Evolutionary conservation across 352 stramenopile genomes (phyloP), one percentile per base, ranked within the genome.

Genomic region (Pythium folliculosum): DNA sequence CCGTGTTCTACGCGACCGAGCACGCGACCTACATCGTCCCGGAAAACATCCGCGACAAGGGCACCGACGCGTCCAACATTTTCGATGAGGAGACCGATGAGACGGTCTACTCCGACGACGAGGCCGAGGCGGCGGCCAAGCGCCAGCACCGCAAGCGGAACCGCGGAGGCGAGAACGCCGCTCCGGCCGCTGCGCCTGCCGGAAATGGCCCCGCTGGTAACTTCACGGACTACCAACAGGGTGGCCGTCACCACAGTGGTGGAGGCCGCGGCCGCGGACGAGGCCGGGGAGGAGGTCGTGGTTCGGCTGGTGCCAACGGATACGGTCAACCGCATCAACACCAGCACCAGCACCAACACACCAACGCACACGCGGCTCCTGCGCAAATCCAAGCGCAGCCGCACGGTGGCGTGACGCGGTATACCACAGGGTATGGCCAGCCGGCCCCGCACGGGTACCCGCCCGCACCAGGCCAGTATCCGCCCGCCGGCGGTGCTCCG

Each of bases 81-180:
- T 96, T 88, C 62, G 88, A 96, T 35, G 88, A 96, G 81, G 88
- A 96, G 53, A 78, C 75, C 2, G 86, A 94, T 32, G 86, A 96
- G 38, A 59, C 70, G 0, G 73, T 88, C 12, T 96, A 87, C 67
- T 96, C 88, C 22, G 88, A 96, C 67, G 88, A 96, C 61, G 88
- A 96, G 68, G 80, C 82, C 0, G 88, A 96, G 54, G 82, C 85
- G 0, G 81, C 75, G 0, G 80, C 84, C 6, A 96, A 94, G 71
- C 75, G 80, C 25, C 63, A 77, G 38, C 87, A 90, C 52, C 73
- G 82, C 5, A 96, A 94, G 53, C 77, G 82, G 23, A 90, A 87
- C 60, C 80, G 81, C 10, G 77, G 65, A 6, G 77, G 65, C 5
- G 65, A 72, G 8, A 54, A 76, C 10, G 57, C 37, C 22, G 67